Base-by-base conservation (phyloP, 768 basidiomycete species). In the Tylopilus balloui region DNA sequence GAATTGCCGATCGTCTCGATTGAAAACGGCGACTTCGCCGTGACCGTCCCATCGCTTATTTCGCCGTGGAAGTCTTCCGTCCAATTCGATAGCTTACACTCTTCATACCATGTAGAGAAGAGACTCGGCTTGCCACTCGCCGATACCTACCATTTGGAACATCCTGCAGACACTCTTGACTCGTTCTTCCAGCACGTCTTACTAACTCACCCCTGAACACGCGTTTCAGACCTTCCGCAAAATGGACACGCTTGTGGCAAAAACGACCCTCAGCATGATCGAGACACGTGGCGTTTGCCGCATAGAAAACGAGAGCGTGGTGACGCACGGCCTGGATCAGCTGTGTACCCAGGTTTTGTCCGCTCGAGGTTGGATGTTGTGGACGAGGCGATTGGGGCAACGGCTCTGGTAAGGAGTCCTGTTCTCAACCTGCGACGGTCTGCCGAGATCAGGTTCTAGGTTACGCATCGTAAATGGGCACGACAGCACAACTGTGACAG, bases 151-250 rank as follows among this genome's bases (percentile, higher is more conserved):
- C 72, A 78, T 96, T 38, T 46, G 45, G 24, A 64, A 73, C 23
- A 73, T 76, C 4, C 66, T 95, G 14, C 68, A 71, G 14, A 66
- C 69, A 5, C 66, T 87, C 12, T 97, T 21, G 95, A 98, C 63
- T 95, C 95, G 10, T 81, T 98, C 37, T 97, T 95, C 76, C 95
- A 98, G 65, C 79, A 90, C 23, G 73, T 92, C 25, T 67, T 98
- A 54, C 71, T 97, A 94, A 1, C 76, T 98, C 27, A 85, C 95
- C 3, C 81, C 82, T 3, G 77, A 87, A 52, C 75, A 78, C 4
- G 82, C 97, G 29, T 98, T 93, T 73, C 65, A 78, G 19, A 82
- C 88, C 1, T 97, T 97, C 70, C 68, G 78, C 31, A 97, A 97
- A 66, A 77, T 76, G n/a, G 80, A 88, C 52, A 92, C 95, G 14